A percentile compares a stretch with the other conserved stretches of the same genome.
phyloP scores from a whole-genome alignment of 352 stramenopile genomes.

The Phytopythium delawarense region DNA sequence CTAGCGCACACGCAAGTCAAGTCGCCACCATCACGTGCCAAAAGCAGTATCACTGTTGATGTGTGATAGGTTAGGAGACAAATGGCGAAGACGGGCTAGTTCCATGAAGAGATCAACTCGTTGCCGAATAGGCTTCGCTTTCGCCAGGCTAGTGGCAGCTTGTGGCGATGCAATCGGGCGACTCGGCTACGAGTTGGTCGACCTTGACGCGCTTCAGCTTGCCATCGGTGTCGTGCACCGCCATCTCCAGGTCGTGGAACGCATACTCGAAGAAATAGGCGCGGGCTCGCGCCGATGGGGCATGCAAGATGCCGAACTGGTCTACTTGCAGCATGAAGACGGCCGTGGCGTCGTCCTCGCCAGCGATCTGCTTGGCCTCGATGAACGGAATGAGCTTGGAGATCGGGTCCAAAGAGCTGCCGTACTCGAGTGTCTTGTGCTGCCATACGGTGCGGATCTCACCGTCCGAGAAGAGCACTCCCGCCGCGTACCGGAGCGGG shows the following conservation, averaged over 20 bases:
- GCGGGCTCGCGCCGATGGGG: constrained; percentile 75
- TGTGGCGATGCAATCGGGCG: constrained; percentile 45
- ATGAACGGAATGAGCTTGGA: constrained; percentile 63
- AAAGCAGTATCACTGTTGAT: neutral
- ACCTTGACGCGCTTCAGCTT: constrained; percentile 31
- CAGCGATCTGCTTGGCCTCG: constrained; percentile 23
- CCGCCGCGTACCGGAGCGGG: constrained; percentile 77
- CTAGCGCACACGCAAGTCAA: constrained; percentile 17
- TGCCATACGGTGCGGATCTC: constrained; percentile 40
- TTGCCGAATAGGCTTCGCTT: neutral
- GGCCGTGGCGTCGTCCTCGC: constrained; percentile 11
- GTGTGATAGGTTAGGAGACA: too few relatives aligned
- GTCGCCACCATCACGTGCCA: neutral
- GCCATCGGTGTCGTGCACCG: constrained; percentile 33
- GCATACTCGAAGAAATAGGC: constrained; percentile 85
- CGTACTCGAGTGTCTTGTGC: constrained; percentile 66
- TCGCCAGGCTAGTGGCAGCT: neutral
- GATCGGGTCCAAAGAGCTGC: constrained; percentile 51
- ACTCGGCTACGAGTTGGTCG: constrained; percentile 41
- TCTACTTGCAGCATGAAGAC: constrained; percentile 77
- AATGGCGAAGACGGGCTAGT: neutral
- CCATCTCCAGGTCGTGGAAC: constrained; percentile 30
- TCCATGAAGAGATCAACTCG: neutral
- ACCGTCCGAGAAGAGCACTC: constrained; percentile 70
- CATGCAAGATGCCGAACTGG: constrained; percentile 86